These are phyloP conservation scores for Cutaneotrichosporon dermatis DNA, from an alignment of 1,284 basidiomycete genomes.

Conservation along the genomic window DNA sequence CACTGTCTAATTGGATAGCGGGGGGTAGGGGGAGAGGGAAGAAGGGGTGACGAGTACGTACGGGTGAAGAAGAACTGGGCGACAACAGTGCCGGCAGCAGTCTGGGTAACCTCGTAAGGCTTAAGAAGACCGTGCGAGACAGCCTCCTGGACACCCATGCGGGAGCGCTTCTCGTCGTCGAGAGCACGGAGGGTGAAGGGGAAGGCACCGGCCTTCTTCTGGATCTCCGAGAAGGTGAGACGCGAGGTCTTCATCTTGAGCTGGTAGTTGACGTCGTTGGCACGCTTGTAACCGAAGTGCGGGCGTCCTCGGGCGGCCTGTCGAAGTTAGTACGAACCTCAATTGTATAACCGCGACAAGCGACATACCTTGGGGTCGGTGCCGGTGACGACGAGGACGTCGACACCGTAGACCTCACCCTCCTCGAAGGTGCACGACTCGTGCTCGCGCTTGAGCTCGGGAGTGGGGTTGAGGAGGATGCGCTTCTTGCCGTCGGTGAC, in stretches of 20 bases:
- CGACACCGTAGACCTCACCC: constrained; percentile 93
- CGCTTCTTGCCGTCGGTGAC: constrained; percentile 97
- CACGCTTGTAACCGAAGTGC: constrained; percentile 93
- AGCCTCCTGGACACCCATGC: constrained; percentile 93
- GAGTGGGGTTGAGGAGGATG: constrained; percentile 81
- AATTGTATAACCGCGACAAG: no score
- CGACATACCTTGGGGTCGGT: constrained; percentile 74
- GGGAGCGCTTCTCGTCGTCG: constrained; percentile 91
- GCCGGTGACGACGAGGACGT: constrained; percentile 82
- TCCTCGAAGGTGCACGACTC: constrained; percentile 82
- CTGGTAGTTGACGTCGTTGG: constrained; percentile 82
- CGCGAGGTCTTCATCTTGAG: constrained; percentile 97
- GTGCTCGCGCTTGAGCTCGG: constrained; percentile 76
- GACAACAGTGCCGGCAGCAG: constrained; percentile 71
- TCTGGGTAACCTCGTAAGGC: constrained; percentile 57
- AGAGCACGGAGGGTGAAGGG: constrained; percentile 92
- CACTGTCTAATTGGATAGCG: no score
- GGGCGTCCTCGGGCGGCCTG: constrained; percentile 80
- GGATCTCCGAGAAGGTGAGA: constrained; percentile 89
- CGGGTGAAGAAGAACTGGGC: constrained; percentile 91
- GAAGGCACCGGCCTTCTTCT: constrained; percentile 96
- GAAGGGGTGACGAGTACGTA: constrained; percentile 18
- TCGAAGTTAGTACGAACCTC: background rate
- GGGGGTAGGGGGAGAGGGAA: no score
- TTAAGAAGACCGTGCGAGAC: constrained; percentile 67